These are phyloP conservation scores for Aspergillus sp. DNA, from an alignment of 2,329 filamentous ascomycete species.

Conservation along the genomic window DNA sequence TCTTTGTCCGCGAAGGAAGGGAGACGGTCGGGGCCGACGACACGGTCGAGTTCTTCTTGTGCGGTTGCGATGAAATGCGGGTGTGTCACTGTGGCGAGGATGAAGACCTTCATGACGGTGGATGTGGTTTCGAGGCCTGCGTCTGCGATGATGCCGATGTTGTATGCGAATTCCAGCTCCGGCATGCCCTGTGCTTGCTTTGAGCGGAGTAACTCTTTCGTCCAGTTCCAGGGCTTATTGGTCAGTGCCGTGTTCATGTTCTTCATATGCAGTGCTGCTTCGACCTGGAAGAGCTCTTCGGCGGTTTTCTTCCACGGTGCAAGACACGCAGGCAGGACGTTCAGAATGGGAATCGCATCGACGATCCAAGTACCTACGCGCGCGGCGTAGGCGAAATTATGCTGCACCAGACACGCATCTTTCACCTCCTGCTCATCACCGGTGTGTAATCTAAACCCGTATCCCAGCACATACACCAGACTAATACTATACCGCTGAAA, in stretches of 20 bases:
- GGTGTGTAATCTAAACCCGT: constrained; percentile 37
- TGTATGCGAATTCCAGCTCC: constrained; percentile 40
- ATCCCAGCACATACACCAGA: constrained; percentile 47
- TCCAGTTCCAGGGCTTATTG: constrained; percentile 21
- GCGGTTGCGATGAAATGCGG: constrained; percentile 36
- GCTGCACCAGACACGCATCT: background rate
- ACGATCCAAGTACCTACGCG: constrained; percentile 41
- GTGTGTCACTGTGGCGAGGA: constrained; percentile 43
- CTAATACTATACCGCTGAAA: constrained; percentile 47
- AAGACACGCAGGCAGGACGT: constrained; percentile 34
- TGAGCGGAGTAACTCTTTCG: constrained; percentile 13
- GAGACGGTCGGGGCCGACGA: constrained; percentile 25
- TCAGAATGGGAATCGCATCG: constrained; percentile 40
- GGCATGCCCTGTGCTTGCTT: constrained; percentile 40
- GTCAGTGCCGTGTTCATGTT: constrained; percentile 10
- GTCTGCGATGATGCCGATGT: constrained; percentile 43
- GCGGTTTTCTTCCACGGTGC: constrained; percentile 32
- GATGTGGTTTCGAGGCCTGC: constrained; percentile 47
- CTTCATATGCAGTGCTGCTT: constrained; percentile 14
- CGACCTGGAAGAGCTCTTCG: constrained; percentile 11
- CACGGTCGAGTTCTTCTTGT: constrained; percentile 32
- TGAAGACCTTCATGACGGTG: constrained; percentile 41
- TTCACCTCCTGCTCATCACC: too few species aligned
- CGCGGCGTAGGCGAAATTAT: constrained; percentile 45
- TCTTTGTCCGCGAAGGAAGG: constrained; percentile 23